phyloP scores from a whole-genome alignment of 2,329 filamentous ascomycete genomes.

The Colletotrichum theobromicola region DNA sequence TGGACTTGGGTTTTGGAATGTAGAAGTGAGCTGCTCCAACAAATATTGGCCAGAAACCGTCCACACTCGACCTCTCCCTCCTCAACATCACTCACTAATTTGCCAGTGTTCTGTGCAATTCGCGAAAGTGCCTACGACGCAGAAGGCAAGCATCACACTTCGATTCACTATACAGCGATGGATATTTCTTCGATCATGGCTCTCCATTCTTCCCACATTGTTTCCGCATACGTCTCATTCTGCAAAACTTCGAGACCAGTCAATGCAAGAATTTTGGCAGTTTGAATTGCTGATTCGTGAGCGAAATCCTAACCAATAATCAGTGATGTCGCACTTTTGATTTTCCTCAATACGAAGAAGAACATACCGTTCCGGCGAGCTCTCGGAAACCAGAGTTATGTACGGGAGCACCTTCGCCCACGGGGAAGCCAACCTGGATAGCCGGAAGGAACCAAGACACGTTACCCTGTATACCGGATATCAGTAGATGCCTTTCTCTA shows the following conservation, averaged over 20 bases:
- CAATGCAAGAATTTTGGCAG: slow-evolving; percentile 15
- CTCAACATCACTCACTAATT: no score
- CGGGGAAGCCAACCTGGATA: slow-evolving; percentile 17
- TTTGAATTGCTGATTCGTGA: slow-evolving; percentile 5
- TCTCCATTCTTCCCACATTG: slow-evolving; percentile 15
- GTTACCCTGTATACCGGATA: neutral
- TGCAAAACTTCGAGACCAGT: slow-evolving; percentile 15
- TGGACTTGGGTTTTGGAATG: no score
- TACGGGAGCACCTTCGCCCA: slow-evolving; percentile 9
- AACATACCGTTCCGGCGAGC: neutral
- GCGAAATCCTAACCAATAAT: slow-evolving; percentile 4
- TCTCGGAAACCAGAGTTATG: slow-evolving; percentile 19
- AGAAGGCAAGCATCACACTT: no score
- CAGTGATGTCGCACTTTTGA: neutral
- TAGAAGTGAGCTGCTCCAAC: no score
- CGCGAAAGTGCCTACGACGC: no score
- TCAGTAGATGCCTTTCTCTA: neutral
- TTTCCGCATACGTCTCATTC: slow-evolving; percentile 17
- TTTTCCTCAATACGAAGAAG: accelerated
- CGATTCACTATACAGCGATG: accelerated
- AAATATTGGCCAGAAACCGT: no score
- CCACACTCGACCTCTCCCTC: no score
- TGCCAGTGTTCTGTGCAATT: no score
- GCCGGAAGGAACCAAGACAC: slow-evolving; percentile 19
- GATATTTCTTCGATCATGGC: slow-evolving; percentile 12